Conservation (phyloP, 352 stramenopile species). For the Phytophthora agathidicida region DNA sequence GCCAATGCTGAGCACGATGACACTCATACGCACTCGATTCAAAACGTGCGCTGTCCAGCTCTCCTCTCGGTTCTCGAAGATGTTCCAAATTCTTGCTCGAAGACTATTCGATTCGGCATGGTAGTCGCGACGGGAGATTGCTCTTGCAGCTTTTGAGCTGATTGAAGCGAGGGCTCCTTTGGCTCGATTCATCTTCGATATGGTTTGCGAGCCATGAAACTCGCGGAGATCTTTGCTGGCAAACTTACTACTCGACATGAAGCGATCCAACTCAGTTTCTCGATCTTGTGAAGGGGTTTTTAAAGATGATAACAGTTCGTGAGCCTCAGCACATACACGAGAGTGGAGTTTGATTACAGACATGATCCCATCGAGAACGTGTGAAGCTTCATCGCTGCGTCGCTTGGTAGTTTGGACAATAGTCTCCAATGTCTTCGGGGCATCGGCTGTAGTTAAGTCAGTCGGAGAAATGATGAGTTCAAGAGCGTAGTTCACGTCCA, state of each 20-base stretch:
- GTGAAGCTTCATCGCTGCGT: constrained; percentile 40
- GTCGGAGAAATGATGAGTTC: constrained; percentile 10
- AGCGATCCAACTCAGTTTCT: constrained; percentile 20
- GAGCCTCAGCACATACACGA: constrained; percentile 42
- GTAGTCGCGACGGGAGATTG: constrained; percentile 26
- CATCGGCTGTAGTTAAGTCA: not conserved
- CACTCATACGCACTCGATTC: constrained; percentile 38
- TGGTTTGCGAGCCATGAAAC: not conserved
- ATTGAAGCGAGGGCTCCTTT: constrained; percentile 31
- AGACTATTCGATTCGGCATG: constrained; percentile 35
- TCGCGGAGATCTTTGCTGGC: constrained; percentile 3
- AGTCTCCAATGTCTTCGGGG: constrained; percentile 1
- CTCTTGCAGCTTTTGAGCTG: constrained; percentile 13
- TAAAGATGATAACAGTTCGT: constrained; percentile 15
- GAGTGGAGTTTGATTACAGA: constrained; percentile 47
- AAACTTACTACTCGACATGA: constrained; percentile 15
- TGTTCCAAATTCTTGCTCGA: constrained; percentile 45
- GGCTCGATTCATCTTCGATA: constrained; percentile 24
- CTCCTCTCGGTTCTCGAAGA: constrained; percentile 51
- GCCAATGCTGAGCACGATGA: constrained; percentile 49
- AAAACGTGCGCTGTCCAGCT: constrained; percentile 23
- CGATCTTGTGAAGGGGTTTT: not conserved
- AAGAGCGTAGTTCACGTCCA: constrained; percentile 20
- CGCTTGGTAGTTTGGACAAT: constrained; percentile 35
- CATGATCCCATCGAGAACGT: constrained; percentile 39